A percentile compares a stretch with the other conserved stretches of the same genome.
These are phyloP conservation scores for Botrytis cinerea DNA, from an alignment of 2,329 filamentous ascomycete species.

Conservation along the genomic window DNA sequence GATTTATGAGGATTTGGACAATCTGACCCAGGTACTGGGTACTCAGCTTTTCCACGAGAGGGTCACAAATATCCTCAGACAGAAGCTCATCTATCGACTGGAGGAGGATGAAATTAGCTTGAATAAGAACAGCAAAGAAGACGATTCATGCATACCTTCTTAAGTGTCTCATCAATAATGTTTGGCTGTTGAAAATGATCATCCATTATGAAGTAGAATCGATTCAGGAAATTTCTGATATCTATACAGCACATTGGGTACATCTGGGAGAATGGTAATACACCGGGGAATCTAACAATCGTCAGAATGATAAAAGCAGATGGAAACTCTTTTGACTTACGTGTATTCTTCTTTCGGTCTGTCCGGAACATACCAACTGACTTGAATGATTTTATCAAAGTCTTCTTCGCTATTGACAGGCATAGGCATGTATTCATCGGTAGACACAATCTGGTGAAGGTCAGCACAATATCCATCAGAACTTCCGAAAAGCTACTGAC, in stretches of 20 bases:
- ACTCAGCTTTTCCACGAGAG: slow-evolving; percentile 81
- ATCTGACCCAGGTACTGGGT: slow-evolving; percentile 97
- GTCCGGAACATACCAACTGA: slow-evolving; percentile 93
- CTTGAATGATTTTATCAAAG: slow-evolving; percentile 92
- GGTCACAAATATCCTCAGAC: slow-evolving; percentile 86
- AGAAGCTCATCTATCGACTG: slow-evolving; percentile 93
- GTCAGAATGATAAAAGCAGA: slow-evolving; percentile 13
- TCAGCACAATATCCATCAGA: slow-evolving; percentile 26
- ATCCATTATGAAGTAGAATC: slow-evolving; percentile 97
- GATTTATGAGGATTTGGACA: slow-evolving; percentile 95
- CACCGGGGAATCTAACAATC: slow-evolving; percentile 74
- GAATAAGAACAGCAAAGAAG: background rate
- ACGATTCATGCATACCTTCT: slow-evolving; percentile 56
- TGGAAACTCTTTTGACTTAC: slow-evolving; percentile 44
- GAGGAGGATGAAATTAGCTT: background rate
- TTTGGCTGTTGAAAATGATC: slow-evolving; percentile 91
- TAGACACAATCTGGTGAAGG: slow-evolving; percentile 65
- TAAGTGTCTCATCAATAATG: slow-evolving; percentile 87
- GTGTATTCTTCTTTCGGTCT: slow-evolving; percentile 73
- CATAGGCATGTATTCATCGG: slow-evolving; percentile 99
- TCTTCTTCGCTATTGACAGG: slow-evolving; percentile 87
- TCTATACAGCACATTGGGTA: slow-evolving; percentile 98
- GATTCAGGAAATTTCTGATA: slow-evolving; percentile 94
- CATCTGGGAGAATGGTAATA: slow-evolving; percentile 98
- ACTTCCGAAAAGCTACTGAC: slow-evolving; percentile 45